Percentiles rank a stretch among this genome's conserved stretches.
Conservation (phyloP, 2,329 filamentous ascomycete genomes). For the Talaromyces verruculosus region DNA sequence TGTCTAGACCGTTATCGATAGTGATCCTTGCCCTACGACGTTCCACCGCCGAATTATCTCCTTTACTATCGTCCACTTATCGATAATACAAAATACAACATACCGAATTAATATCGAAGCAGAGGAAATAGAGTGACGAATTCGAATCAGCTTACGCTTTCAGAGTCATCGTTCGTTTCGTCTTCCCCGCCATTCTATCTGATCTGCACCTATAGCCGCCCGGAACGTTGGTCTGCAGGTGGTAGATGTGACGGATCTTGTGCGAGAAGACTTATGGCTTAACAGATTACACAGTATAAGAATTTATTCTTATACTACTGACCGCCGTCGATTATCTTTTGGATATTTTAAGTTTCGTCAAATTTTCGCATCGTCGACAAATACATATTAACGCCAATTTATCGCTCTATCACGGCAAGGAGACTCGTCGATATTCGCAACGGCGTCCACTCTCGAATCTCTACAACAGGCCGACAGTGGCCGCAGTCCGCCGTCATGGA, state of each 20-base stretch:
- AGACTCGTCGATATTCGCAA: slow-evolving; percentile 10
- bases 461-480: slow-evolving; percentile 24
- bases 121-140: background rate
- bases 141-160: background rate
- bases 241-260: slow-evolving; percentile 11
- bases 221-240: slow-evolving; percentile 13
- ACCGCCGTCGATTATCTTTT: background rate
- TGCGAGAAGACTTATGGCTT: slow-evolving; percentile 1
- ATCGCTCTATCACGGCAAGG: background rate
- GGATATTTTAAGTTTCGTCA: background rate
- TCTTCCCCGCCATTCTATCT: slow-evolving; percentile 2
- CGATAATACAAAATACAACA: background rate
- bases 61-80: slow-evolving; percentile 4
- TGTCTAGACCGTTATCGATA: background rate
- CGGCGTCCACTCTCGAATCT: slow-evolving; percentile 22
- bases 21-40: background rate
- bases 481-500: slow-evolving; percentile 42
- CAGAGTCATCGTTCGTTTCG: background rate
- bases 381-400: background rate
- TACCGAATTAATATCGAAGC: background rate
- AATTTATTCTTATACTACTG: background rate
- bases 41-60: background rate
- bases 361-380: background rate
- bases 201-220: slow-evolving; percentile 2
- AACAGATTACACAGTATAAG: background rate